Evolutionary conservation across 768 basidiomycete species (phyloP), one percentile per base, ranked within the genome.

Genomic region (Multifurca ochricompacta): DNA sequence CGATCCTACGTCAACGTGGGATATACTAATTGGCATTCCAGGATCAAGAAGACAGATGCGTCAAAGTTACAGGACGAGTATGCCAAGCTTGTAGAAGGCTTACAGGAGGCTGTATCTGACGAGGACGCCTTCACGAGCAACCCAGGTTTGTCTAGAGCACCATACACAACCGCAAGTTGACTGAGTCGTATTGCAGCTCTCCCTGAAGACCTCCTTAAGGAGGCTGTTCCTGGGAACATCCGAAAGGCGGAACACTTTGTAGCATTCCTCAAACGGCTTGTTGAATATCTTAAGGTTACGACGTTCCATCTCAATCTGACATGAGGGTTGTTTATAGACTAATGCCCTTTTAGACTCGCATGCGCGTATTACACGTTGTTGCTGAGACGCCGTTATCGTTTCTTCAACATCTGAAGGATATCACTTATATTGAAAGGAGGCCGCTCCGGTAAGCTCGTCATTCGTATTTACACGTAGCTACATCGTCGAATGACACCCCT

Each of bases 211-310:
- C 79, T 99, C 43, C 74, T 99, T 43, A 86, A 84, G 48, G 96
- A 99, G 71, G 95, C 96, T 6, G 79, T 99, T 45, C 96, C 96
- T 30, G 96, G 96, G 10, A 99, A 99, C 64, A 99, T 99, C 56
- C 79, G 96, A 42, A 96, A 98, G 68, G 96, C 96, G 0, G 96
- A 99, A 66, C 96, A 99, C 71, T 99, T 99, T 63, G 91, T 97
- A 14, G 95, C 96, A 0, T 99, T 99, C 72, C 71, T 99, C 58
- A 97, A 95, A 69, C 83, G 96, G 49, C 96, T 99, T 65, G 92
- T 99, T 23, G 96, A 99, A 71, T 99, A 99, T 69, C 78, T 99
- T 48, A 99, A 98, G 80, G 95, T 92, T 47, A 16, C 23, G 10
- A 11, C 4, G 19, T 39, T 43, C 7, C 19, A n/a, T n/a, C 7